phyloP scores from a whole-genome alignment of 179 eudicot species.

The Gypsophila paniculata region DNA sequence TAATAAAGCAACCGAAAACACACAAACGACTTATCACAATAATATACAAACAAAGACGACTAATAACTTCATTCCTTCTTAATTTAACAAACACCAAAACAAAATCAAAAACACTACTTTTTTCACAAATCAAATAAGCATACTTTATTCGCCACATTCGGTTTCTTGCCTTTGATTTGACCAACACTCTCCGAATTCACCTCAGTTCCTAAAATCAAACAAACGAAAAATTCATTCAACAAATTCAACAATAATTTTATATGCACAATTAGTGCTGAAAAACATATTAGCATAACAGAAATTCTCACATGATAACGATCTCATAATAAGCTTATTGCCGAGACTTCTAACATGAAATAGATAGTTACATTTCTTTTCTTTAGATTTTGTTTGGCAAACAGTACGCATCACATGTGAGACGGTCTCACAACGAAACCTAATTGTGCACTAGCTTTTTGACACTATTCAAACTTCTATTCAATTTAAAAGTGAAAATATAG shows the following conservation, averaged over 20 bases:
- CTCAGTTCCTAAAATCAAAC: constrained; percentile 29
- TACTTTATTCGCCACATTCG: constrained; percentile 33
- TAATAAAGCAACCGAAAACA: not conserved
- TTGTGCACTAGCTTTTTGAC: too few species aligned
- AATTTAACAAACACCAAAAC: not conserved
- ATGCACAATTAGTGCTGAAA: not conserved
- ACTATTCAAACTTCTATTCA: too few species aligned
- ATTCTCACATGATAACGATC: too few species aligned
- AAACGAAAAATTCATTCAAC: not conserved
- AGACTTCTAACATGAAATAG: too few species aligned
- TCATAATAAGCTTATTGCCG: too few species aligned
- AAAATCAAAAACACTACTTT: not conserved
- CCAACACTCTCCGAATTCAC: constrained; percentile 18
- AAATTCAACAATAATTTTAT: too few species aligned
- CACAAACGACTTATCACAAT: not conserved
- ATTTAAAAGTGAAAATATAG: too few species aligned
- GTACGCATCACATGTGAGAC: too few species aligned
- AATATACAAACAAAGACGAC: not conserved
- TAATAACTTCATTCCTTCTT: not conserved
- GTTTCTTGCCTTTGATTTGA: constrained; percentile 25
- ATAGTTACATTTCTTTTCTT: too few species aligned
- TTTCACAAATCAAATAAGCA: too few species aligned
- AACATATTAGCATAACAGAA: not conserved
- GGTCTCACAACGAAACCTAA: too few species aligned
- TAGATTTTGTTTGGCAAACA: too few species aligned